These are phyloP conservation scores for Xerocomus nothofagi DNA, from an alignment of 1,284 basidiomycete species.

Conservation along the genomic window DNA sequence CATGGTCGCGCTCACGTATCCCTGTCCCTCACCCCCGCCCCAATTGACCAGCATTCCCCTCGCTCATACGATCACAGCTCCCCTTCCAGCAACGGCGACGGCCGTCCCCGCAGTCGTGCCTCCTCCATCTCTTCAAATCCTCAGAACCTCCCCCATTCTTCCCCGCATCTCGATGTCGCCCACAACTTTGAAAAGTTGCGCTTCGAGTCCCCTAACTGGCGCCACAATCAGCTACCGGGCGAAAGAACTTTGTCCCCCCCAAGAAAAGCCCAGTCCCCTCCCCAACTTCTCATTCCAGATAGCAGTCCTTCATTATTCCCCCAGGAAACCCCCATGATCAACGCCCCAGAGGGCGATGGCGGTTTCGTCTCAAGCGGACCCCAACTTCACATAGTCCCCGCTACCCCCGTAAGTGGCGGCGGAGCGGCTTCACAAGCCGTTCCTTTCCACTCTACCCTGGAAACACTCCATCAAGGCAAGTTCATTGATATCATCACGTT, in stretches of 20 bases:
- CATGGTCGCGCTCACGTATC: slow-evolving; percentile 36
- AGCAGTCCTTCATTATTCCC: slow-evolving; percentile 32
- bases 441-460: slow-evolving; percentile 50
- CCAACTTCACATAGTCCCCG: slow-evolving; percentile 72
- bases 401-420: slow-evolving; percentile 72
- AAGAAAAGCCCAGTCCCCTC: slow-evolving; percentile 64
- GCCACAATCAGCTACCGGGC: slow-evolving; percentile 46
- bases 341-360: slow-evolving; percentile 64
- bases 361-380: slow-evolving; percentile 51
- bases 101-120: slow-evolving; percentile 53
- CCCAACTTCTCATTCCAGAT: slow-evolving; percentile 66
- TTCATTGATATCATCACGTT: slow-evolving; percentile 28
- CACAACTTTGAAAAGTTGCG: slow-evolving; percentile 58
- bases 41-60: slow-evolving; percentile 42
- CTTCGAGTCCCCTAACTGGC: slow-evolving; percentile 65
- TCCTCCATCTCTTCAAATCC: slow-evolving; percentile 63
- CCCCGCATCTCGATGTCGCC: slow-evolving; percentile 55
- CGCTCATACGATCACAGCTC: slow-evolving; percentile 58
- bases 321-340: slow-evolving; percentile 54
- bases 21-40: slow-evolving; percentile 41
- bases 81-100: slow-evolving; percentile 54
- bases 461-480: slow-evolving; percentile 53
- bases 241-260: slow-evolving; percentile 44
- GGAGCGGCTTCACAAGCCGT: slow-evolving; percentile 45
- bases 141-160: slow-evolving; percentile 40